A percentile compares a stretch with the other conserved stretches of the same genome.
Conservation (phyloP, 306 rosid genomes). For the Prunus dulcis region DNA sequence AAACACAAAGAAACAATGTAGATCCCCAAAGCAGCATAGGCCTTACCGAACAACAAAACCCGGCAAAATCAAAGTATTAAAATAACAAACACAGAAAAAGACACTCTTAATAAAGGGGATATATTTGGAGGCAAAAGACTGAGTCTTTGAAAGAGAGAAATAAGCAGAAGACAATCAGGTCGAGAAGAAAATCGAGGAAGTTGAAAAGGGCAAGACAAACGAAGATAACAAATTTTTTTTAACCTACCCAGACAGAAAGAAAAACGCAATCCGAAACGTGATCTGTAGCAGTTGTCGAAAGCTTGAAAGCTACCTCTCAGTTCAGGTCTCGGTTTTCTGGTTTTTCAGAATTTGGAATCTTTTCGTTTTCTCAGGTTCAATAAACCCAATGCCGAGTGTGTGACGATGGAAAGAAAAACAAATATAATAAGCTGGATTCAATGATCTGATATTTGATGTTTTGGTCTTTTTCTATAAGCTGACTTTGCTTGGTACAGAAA, state of each 20-base stretch:
- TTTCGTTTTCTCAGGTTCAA: slow-evolving; percentile 15
- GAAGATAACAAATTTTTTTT: slow-evolving; percentile 35
- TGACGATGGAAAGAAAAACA: slow-evolving; percentile 18
- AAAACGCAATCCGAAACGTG: slow-evolving; percentile 32
- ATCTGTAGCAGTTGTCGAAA: slow-evolving; percentile 30
- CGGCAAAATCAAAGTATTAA: neutral
- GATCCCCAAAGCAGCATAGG: slow-evolving; percentile 29
- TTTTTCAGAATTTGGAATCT: slow-evolving; percentile 29
- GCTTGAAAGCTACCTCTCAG: slow-evolving; percentile 54
- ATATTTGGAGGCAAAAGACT: slow-evolving; percentile 16
- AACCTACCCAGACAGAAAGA: slow-evolving; percentile 37
- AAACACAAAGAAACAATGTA: slow-evolving; percentile 17
- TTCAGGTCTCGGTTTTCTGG: slow-evolving; percentile 30
- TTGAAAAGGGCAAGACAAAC: slow-evolving; percentile 37
- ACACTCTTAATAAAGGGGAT: slow-evolving; percentile 15
- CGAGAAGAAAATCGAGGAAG: slow-evolving; percentile 19
- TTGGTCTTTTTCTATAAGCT: neutral
- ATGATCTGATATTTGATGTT: slow-evolving; percentile 6
- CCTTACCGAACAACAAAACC: slow-evolving; percentile 9
- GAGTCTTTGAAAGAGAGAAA: slow-evolving; percentile 13
- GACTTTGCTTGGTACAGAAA: slow-evolving; percentile 19
- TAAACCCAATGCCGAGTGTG: slow-evolving; percentile 5
- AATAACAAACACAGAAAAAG: slow-evolving; percentile 8
- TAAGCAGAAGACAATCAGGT: too few relatives aligned
- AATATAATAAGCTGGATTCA: slow-evolving; percentile 5